A percentile compares a stretch with the other conserved stretches of the same genome.
Conservation (phyloP, 305 asterid species). For the Fraxinus albicans region DNA sequence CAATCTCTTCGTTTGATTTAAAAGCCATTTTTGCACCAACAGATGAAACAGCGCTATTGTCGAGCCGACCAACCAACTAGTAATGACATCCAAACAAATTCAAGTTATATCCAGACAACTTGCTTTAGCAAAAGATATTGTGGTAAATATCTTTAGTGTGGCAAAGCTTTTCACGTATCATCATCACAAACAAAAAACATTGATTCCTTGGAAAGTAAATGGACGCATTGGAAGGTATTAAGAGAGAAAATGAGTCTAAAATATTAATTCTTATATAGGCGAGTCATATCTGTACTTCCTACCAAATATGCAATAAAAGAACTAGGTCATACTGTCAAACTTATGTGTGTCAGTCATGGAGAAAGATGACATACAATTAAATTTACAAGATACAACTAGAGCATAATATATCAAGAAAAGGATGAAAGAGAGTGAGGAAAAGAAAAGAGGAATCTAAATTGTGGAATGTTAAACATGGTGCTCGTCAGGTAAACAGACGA, state of each 20-base stretch:
- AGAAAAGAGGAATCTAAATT: neutral
- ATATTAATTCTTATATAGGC: neutral
- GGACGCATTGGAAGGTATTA: neutral
- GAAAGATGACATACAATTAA: slow-evolving; percentile 1
- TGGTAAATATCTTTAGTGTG: neutral
- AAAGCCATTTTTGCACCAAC: slow-evolving; percentile 92
- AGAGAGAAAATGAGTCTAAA: neutral
- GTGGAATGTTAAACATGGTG: neutral
- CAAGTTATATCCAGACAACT: slow-evolving; percentile 14
- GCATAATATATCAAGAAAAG: neutral
- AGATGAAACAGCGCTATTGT: slow-evolving; percentile 94
- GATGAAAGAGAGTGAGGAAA: neutral
- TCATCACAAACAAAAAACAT: neutral
- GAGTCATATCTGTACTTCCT: neutral
- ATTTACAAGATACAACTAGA: neutral
- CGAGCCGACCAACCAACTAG: slow-evolving; percentile 94
- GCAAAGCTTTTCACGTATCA: neutral
- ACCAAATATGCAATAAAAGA: neutral
- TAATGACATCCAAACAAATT: slow-evolving; percentile 13
- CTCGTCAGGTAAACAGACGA: neutral
- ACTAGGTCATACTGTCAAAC: neutral
- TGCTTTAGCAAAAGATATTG: neutral
- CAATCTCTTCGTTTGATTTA: slow-evolving; percentile 88
- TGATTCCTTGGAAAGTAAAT: neutral
- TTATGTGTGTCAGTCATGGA: neutral